Conservation (phyloP, 106 monocot genomes). For the Dendrobium huoshanense region DNA sequence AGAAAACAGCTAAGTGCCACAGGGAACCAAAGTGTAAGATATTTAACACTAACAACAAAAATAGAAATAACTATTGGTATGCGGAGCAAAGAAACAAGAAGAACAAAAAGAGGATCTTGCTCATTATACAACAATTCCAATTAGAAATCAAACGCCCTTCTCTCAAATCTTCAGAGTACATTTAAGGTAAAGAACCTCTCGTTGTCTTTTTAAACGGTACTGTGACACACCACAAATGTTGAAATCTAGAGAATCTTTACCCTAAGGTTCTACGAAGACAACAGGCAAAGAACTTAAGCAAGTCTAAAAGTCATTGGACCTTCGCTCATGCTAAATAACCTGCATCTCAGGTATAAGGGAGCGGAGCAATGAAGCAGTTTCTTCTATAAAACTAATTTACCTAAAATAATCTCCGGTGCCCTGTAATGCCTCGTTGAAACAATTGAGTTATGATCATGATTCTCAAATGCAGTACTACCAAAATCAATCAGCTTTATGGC, state of each 20-base stretch:
- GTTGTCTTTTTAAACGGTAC: not conserved
- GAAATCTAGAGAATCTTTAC: not conserved
- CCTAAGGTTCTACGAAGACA: not conserved
- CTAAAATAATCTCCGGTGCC: slow-evolving; percentile 98
- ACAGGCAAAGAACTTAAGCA: not conserved
- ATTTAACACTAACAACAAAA: not conserved
- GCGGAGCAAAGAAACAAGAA: not conserved
- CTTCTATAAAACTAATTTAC: slow-evolving; percentile 57
- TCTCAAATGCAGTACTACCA: slow-evolving; percentile 95
- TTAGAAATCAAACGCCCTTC: not conserved
- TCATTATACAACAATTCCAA: not conserved
- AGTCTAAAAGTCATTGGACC: slow-evolving; percentile 2
- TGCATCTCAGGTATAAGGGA: slow-evolving; percentile 36
- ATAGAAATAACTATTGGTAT: not conserved
- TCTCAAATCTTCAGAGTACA: not conserved
- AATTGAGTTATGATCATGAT: slow-evolving; percentile 83
- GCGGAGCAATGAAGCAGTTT: slow-evolving; percentile 22
- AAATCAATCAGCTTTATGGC: slow-evolving; percentile 99
- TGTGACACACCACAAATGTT: not conserved
- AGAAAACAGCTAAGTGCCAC: not conserved
- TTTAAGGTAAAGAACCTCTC: not conserved
- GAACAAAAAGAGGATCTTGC: not conserved
- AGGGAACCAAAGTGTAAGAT: not conserved
- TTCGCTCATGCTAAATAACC: slow-evolving; percentile 16
- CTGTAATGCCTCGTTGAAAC: slow-evolving; percentile 99